Evolutionary conservation across 371 early-diverging fungal species (phyloP), one percentile per base, ranked within the genome.

Genomic region (Haplosporangium sp.): DNA sequence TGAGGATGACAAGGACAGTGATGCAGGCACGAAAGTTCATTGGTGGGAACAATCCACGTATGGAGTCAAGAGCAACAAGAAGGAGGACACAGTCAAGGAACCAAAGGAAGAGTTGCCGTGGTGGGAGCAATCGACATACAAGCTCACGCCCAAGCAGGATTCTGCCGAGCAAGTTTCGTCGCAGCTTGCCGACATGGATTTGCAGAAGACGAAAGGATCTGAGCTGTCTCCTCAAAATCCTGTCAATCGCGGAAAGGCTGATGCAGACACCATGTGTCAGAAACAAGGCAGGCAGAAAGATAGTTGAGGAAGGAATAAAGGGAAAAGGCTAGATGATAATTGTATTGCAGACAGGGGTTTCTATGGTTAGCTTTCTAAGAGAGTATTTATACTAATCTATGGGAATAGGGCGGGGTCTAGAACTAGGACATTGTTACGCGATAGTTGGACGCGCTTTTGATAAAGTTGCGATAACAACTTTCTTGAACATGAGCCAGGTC

Each of bases 1-100:
- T 21, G 11, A 45, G 10, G 63, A 53, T 13, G 43, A 66, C 5
- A 58, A 73, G 9, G 60, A 54, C 23, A 58, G 36, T 10, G 52
- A 55, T 10, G 61, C 48, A 9, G 55, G 64, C 2, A 46, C 69
- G 4, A 54, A 55, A 12, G 53, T 55, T 1, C 76, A 69, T 16
- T 79, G 80, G 80, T 79, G 80, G 80, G 80, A 79, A 18, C 65
- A 79, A 21, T 60, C 80, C 18, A 79, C 80, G 2, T 79, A 79
- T 55, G 64, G 65, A 8, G 52, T 55, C 63, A 68, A 68, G 50
- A 45, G 23, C 20, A 69, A 69, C 23, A 56, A 60, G 56, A 63
- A 60, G 1, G 65, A 73, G 0, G 29, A 61, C 9, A 46, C 38
- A 37, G 45, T 9, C 21, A 7, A 20, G 16, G 53, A 46, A 41